Evolutionary conservation across 2,329 filamentous ascomycete species (phyloP).

Genomic region (Microsporum canis): DNA sequence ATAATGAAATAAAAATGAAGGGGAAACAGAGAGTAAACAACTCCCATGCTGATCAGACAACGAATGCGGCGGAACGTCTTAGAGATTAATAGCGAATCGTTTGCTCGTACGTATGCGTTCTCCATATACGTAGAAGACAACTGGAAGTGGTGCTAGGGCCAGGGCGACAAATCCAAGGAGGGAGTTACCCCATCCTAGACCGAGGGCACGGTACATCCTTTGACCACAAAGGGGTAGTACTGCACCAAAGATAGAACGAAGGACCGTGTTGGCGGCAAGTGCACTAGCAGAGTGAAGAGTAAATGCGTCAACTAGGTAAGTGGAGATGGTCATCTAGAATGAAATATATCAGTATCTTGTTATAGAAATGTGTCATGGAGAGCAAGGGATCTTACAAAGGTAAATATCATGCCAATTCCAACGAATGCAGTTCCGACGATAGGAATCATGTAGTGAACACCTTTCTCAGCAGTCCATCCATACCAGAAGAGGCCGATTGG

Average conservation of each 20-base stretch:
- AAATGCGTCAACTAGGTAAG: slow-evolving; percentile 51
- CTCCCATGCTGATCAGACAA: too few species aligned
- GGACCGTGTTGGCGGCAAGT: slow-evolving; percentile 44
- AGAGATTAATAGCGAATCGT: slow-evolving; percentile 8
- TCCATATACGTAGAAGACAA: slow-evolving; percentile 28
- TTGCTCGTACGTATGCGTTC: slow-evolving; percentile 25
- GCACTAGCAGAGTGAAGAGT: slow-evolving; percentile 37
- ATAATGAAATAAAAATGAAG: neutral
- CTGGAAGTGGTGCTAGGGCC: slow-evolving; percentile 35
- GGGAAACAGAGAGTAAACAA: neutral
- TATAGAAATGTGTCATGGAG: neutral
- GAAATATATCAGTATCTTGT: neutral
- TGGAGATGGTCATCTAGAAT: slow-evolving; percentile 49
- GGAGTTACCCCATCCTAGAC: slow-evolving; percentile 42
- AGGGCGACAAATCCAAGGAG: slow-evolving; percentile 47
- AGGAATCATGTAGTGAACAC: slow-evolving; percentile 48
- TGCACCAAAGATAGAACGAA: slow-evolving; percentile 46
- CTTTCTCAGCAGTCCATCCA: slow-evolving; percentile 46
- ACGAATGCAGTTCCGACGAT: slow-evolving; percentile 49
- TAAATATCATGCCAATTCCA: slow-evolving; percentile 36
- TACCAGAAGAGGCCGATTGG: slow-evolving; percentile 48
- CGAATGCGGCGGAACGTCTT: neutral
- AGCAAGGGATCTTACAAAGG: slow-evolving; percentile 24
- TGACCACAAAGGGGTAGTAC: slow-evolving; percentile 51
- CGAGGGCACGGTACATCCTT: slow-evolving; percentile 37